Percentiles rank a stretch among this genome's conserved stretches.
Evolutionary conservation across 176 grass and related monocot species (phyloP).

Genomic region (Otatea glauca): DNA sequence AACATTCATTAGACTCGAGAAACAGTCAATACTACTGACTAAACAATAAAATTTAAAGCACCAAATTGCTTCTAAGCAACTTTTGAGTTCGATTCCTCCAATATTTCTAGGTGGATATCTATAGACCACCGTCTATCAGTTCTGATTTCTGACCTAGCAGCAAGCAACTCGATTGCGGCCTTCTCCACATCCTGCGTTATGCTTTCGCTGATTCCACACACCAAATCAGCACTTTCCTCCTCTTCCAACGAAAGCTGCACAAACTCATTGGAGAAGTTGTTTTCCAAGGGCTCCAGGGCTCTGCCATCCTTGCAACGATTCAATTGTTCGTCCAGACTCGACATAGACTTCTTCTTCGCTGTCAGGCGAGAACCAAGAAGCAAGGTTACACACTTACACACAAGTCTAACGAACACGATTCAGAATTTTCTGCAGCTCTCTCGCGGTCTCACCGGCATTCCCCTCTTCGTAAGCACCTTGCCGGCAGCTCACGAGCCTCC

Average conservation of each 20-base stretch:
- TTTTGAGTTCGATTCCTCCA: background rate
- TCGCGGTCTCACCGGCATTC: constrained; percentile 14
- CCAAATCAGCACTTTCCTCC: constrained; percentile 19
- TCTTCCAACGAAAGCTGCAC: constrained; percentile 35
- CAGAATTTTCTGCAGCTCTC: background rate
- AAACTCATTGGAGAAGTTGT: background rate
- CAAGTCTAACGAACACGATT: background rate
- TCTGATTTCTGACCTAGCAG: constrained; percentile 48
- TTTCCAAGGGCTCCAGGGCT: background rate
- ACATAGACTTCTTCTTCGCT: constrained; percentile 10
- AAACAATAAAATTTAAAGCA: background rate
- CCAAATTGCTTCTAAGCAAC: constrained; percentile 1
- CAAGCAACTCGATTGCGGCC: constrained; percentile 75
- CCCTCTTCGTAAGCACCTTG: constrained; percentile 8
- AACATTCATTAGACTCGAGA: background rate
- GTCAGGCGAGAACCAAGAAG: constrained; percentile 5
- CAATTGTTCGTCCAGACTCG: background rate
- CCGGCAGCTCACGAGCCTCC: constrained; percentile 32
- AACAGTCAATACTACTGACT: background rate
- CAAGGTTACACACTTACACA: background rate
- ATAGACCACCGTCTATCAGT: background rate
- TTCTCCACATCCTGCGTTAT: constrained; percentile 57
- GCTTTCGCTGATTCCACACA: constrained; percentile 55
- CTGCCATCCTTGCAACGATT: background rate
- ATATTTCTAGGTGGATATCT: constrained; percentile 21